Evolutionary conservation across 2,329 filamentous ascomycete genomes (phyloP).

Genomic region (Penicillium sp.): DNA sequence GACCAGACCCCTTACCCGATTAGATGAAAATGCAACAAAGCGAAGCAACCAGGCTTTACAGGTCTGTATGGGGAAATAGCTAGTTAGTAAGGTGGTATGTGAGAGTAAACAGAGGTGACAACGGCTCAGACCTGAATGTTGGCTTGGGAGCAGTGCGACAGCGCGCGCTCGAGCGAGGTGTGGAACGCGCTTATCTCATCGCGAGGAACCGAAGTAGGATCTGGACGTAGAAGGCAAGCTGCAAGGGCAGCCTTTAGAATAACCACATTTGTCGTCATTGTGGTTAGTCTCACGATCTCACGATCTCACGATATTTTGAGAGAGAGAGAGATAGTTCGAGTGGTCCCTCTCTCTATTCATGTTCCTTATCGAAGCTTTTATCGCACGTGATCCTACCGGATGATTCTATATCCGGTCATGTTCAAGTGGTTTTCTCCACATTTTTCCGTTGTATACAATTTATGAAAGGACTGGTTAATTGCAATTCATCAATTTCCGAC

Average conservation of each 20-base stretch:
- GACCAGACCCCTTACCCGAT: conserved; percentile 66
- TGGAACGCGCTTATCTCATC: conserved; percentile 71
- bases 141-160: conserved; percentile 70
- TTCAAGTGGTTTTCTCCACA: too few relatives aligned
- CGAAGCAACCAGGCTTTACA: conserved; percentile 83
- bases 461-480: too few relatives aligned
- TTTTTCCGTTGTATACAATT: too few relatives aligned
- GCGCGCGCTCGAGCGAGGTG: conserved; percentile 61
- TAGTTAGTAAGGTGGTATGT: conserved; percentile 39
- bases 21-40: conserved; percentile 66
- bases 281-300: background rate
- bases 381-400: too few relatives aligned
- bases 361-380: background rate
- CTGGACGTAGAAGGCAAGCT: conserved; percentile 69
- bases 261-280: conserved; percentile 47
- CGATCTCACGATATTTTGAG: background rate
- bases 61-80: conserved; percentile 55
- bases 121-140: conserved; percentile 82
- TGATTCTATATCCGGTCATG: too few relatives aligned
- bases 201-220: conserved; percentile 68
- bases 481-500: too few relatives aligned
- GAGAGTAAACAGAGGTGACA: conserved; percentile 24
- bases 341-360: too few relatives aligned
- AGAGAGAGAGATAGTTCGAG: too few relatives aligned
- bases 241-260: conserved; percentile 79